Evolutionary conservation across 2,329 filamentous ascomycete genomes (phyloP).

Genomic region (Aspergillus ibericus): DNA sequence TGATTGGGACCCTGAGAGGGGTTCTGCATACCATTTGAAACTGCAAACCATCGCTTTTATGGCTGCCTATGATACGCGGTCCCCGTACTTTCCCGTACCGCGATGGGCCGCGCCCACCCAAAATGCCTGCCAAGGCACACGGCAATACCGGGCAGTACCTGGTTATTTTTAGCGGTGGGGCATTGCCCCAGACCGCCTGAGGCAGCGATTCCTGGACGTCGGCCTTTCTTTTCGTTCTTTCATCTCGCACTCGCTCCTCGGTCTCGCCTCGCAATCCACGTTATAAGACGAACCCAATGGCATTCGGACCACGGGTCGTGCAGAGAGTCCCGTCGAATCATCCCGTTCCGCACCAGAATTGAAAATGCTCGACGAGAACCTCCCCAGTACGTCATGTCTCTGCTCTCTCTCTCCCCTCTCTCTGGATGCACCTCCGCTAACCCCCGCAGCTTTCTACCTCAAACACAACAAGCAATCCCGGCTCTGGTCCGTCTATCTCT

Average conservation of each 20-base stretch:
- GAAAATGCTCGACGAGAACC: constrained; percentile 85
- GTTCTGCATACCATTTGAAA: background rate
- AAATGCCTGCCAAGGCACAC: background rate
- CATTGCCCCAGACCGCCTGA: background rate
- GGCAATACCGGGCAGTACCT: background rate
- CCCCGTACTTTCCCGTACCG: background rate
- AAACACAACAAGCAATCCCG: constrained; percentile 51
- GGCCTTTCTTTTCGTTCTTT: background rate
- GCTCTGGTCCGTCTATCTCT: constrained; percentile 44
- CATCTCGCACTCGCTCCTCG: background rate
- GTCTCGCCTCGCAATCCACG: background rate
- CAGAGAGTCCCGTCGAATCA: background rate
- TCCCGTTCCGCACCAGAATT: background rate
- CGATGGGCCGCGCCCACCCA: background rate
- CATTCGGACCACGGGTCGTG: constrained; percentile 3
- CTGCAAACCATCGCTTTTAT: background rate
- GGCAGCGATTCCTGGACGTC: background rate
- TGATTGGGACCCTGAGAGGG: background rate
- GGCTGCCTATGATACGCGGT: background rate
- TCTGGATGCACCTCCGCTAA: constrained; percentile 13
- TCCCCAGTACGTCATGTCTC: constrained; percentile 61
- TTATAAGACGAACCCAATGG: constrained; percentile 14
- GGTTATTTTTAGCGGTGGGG: constrained; percentile 8
- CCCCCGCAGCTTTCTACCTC: constrained; percentile 57
- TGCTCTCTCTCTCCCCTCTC: background rate